Evolutionary conservation across 2,329 filamentous ascomycete species (phyloP).

Genomic region (Colletotrichum tropicicola): DNA sequence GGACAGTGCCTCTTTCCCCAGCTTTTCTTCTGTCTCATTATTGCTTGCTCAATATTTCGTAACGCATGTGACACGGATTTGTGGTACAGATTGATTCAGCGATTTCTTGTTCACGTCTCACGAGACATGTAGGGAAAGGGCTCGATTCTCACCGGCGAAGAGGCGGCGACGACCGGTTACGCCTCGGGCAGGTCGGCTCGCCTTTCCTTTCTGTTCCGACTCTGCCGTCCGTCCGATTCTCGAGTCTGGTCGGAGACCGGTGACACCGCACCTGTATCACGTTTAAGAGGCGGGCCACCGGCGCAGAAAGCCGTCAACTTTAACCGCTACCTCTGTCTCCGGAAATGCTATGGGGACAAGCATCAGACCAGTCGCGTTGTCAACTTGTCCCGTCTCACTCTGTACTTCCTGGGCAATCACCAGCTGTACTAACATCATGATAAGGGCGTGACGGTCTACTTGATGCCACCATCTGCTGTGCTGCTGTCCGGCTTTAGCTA

Average conservation of each 20-base stretch:
- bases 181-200: background rate
- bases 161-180: background rate
- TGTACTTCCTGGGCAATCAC: background rate
- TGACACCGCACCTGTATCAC: background rate
- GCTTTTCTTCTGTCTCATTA: background rate
- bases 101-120: background rate
- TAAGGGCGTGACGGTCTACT: no score
- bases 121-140: background rate
- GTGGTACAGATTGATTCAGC: background rate
- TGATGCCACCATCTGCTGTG: no score
- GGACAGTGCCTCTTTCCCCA: background rate
- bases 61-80: background rate
- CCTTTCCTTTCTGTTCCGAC: background rate
- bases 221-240: background rate
- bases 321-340: background rate
- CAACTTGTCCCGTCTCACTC: background rate
- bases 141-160: background rate
- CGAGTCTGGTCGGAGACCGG: background rate
- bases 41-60: background rate
- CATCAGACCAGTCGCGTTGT: background rate
- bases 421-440: background rate
- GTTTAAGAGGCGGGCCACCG: background rate
- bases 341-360: background rate
- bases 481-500: no score
- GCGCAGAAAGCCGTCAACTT: background rate